Conservation (phyloP, 2,329 filamentous ascomycete genomes). For the Pestalotiopsis sp. region DNA sequence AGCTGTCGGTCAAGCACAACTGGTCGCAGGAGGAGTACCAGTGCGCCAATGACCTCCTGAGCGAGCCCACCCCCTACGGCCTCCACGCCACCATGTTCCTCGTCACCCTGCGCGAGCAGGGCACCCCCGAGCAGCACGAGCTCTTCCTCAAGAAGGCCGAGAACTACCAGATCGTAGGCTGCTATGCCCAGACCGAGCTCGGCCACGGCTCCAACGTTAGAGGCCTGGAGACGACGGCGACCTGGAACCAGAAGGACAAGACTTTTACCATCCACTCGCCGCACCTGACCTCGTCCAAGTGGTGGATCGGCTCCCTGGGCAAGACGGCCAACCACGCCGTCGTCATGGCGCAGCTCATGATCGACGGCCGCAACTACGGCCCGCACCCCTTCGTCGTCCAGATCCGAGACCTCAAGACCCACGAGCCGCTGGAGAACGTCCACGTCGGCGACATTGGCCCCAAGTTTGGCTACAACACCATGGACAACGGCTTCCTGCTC, state of each 20-base stretch:
- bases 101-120: slow-evolving; percentile 69
- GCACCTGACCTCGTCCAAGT: slow-evolving; percentile 75
- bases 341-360: slow-evolving; percentile 76
- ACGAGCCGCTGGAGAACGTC: slow-evolving; percentile 68
- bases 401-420: slow-evolving; percentile 71
- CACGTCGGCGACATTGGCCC: slow-evolving; percentile 82
- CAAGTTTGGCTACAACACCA: slow-evolving; percentile 79
- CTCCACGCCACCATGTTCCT: slow-evolving; percentile 63
- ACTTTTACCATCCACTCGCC: slow-evolving; percentile 77
- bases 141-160: slow-evolving; percentile 71
- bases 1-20: slow-evolving; percentile 66
- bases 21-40: slow-evolving; percentile 69
- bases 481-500: slow-evolving; percentile 81
- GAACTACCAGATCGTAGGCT: slow-evolving; percentile 74
- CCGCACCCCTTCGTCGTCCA: slow-evolving; percentile 81
- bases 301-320: slow-evolving; percentile 83
- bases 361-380: slow-evolving; percentile 69
- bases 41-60: slow-evolving; percentile 69
- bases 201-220: slow-evolving; percentile 79
- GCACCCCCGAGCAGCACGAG: slow-evolving; percentile 73
- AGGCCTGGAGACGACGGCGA: slow-evolving; percentile 73
- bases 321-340: slow-evolving; percentile 77
- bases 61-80: slow-evolving; percentile 74
- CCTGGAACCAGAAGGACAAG: slow-evolving; percentile 74
- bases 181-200: slow-evolving; percentile 80